A percentile compares a stretch with the other conserved stretches of the same genome.
These are phyloP conservation scores for Globisporangium nagaii DNA, from an alignment of 352 stramenopile genomes.

Conservation along the genomic window DNA sequence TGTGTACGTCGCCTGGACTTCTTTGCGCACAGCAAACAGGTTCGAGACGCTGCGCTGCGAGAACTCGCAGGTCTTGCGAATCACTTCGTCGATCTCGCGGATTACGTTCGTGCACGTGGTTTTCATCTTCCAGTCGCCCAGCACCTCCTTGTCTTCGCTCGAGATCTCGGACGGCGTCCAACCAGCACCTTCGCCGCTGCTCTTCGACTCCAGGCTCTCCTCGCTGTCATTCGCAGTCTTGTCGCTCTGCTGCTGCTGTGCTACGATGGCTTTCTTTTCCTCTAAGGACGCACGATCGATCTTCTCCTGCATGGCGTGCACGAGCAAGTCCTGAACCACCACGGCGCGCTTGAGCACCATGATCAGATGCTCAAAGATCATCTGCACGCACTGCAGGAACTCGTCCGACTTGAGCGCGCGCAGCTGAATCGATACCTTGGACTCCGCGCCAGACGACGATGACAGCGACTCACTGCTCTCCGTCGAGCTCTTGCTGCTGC, in stretches of 20 bases:
- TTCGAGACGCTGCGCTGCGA: slow-evolving; percentile 84
- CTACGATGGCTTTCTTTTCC: slow-evolving; percentile 22
- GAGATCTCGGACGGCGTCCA: slow-evolving; percentile 42
- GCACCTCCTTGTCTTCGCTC: slow-evolving; percentile 39
- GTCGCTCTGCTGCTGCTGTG: neutral
- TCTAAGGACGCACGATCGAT: slow-evolving; percentile 40
- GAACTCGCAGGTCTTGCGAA: slow-evolving; percentile 84
- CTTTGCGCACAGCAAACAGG: slow-evolving; percentile 82
- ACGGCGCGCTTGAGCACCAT: slow-evolving; percentile 77
- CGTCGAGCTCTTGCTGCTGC: slow-evolving; percentile 28
- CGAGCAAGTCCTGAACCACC: slow-evolving; percentile 67
- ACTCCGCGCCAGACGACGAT: slow-evolving; percentile 29
- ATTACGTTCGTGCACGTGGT: slow-evolving; percentile 67
- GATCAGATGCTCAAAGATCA: slow-evolving; percentile 87
- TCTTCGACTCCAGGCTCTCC: slow-evolving; percentile 10
- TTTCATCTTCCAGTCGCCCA: slow-evolving; percentile 77
- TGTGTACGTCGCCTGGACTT: slow-evolving; percentile 81
- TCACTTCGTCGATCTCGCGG: slow-evolving; percentile 78
- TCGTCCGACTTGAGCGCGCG: slow-evolving; percentile 76
- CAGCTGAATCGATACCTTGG: slow-evolving; percentile 82
- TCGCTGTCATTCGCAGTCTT: neutral
- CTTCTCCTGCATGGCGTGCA: slow-evolving; percentile 70
- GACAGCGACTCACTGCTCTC: slow-evolving; percentile 1
- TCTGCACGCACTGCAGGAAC: slow-evolving; percentile 84
- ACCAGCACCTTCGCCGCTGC: slow-evolving; percentile 6